Percentiles rank a stretch among this genome's conserved stretches.
Evolutionary conservation across 352 stramenopile species (phyloP).

Genomic region (Phytopythium chamaehyphon): DNA sequence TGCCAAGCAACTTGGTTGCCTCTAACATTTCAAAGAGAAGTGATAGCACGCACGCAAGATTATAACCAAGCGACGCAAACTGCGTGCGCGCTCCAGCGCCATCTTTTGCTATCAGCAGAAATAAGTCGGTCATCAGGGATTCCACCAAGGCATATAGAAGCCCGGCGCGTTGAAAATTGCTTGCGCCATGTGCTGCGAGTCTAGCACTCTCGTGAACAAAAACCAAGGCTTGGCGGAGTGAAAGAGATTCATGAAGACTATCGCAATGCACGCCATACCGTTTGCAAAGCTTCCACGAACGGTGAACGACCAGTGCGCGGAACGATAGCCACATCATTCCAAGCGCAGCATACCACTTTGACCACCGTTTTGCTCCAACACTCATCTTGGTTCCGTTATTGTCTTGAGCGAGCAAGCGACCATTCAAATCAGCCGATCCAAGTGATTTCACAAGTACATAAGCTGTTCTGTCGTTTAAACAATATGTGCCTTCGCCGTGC

Average conservation of each 20-base stretch:
- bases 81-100: constrained; percentile 16
- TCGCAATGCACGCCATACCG: constrained; percentile 22
- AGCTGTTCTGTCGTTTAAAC: constrained; percentile 16
- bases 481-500: neutral
- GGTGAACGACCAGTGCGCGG: constrained; percentile 17
- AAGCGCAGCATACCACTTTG: constrained; percentile 20
- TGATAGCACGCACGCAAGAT: constrained; percentile 26
- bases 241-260: constrained; percentile 11
- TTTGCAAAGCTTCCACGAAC: constrained; percentile 24
- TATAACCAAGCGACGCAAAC: constrained; percentile 36
- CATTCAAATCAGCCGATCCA: constrained; percentile 25
- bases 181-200: constrained; percentile 18
- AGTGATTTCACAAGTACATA: constrained; percentile 19
- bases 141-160: constrained; percentile 28
- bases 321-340: constrained; percentile 19
- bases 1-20: constrained; percentile 18
- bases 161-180: constrained; percentile 19
- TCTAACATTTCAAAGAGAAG: constrained; percentile 34
- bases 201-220: constrained; percentile 28
- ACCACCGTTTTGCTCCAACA: constrained; percentile 5
- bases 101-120: constrained; percentile 27
- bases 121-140: constrained; percentile 28
- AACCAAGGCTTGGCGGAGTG: constrained; percentile 21
- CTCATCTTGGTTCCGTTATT: neutral
- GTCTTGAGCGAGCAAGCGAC: constrained; percentile 8